These are phyloP conservation scores for Earliella scabrosa DNA, from an alignment of 1,284 basidiomycete genomes.

Conservation along the genomic window DNA sequence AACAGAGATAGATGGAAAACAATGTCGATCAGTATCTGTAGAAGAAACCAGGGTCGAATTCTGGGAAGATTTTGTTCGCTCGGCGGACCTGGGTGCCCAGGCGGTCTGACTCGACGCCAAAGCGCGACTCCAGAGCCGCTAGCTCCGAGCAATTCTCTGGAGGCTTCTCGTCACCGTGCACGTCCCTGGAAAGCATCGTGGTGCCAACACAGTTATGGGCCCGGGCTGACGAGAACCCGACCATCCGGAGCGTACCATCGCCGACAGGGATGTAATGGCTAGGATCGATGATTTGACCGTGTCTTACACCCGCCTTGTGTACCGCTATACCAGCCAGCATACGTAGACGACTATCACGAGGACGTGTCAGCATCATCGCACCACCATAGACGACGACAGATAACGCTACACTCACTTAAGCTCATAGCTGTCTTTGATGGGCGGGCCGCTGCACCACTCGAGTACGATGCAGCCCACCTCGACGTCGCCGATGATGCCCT, in stretches of 20 bases:
- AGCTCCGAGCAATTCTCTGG: slow-evolving; percentile 19
- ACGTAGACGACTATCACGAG: slow-evolving; percentile 16
- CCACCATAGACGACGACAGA: too few relatives aligned
- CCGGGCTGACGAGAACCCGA: slow-evolving; percentile 21
- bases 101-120: slow-evolving; percentile 20
- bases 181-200: slow-evolving; percentile 10
- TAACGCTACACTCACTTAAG: slow-evolving; percentile 10
- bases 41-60: slow-evolving; percentile 11
- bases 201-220: slow-evolving; percentile 17
- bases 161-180: slow-evolving; percentile 9
- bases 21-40: slow-evolving; percentile 1
- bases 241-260: slow-evolving; percentile 22
- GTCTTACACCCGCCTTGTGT: slow-evolving; percentile 17
- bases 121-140: slow-evolving; percentile 19
- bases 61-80: slow-evolving; percentile 13
- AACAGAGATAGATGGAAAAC: neutral
- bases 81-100: slow-evolving; percentile 8
- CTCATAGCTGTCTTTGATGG: slow-evolving; percentile 5
- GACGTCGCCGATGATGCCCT: slow-evolving; percentile 3
- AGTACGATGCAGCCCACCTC: slow-evolving; percentile 17
- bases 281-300: slow-evolving; percentile 12
- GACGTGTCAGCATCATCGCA: neutral
- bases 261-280: slow-evolving; percentile 16
- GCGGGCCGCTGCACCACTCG: slow-evolving; percentile 14
- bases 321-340: slow-evolving; percentile 16